phyloP scores from a whole-genome alignment of 176 grass and related monocot genomes.

The Thalia dealbata region DNA sequence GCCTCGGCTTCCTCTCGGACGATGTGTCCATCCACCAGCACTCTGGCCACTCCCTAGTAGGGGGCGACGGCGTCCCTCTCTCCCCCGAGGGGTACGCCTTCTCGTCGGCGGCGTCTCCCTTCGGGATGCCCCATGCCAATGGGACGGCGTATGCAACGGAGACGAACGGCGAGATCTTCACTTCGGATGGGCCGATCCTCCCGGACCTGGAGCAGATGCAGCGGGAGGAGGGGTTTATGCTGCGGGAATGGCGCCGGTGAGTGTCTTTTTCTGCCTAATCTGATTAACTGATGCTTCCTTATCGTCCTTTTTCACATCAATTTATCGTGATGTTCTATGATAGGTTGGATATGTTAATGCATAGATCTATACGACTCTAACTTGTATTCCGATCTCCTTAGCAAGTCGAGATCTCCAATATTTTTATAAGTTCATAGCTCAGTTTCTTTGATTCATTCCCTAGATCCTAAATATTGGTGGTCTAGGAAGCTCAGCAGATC shows the following conservation, averaged over 20 bases:
- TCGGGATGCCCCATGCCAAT: neutral
- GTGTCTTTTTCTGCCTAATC: neutral
- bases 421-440: neutral
- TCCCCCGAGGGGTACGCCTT: neutral
- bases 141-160: neutral
- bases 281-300: neutral
- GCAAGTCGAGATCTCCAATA: neutral
- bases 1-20: neutral
- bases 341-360: neutral
- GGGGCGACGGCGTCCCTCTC: neutral
- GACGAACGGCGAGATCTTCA: constrained; percentile 6
- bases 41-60: neutral
- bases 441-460: neutral
- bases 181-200: neutral
- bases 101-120: neutral
- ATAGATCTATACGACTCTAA: neutral
- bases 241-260: constrained; percentile 4
- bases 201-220: constrained; percentile 6
- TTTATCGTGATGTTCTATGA: neutral
- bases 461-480: neutral
- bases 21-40: neutral
- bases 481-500: no score
- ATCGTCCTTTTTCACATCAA: neutral
- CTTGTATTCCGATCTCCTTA: neutral
- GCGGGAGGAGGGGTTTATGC: neutral